Evolutionary conservation across 2,329 filamentous ascomycete genomes (phyloP), one percentile per base, ranked within the genome.

Genomic region (Aspergillus arachidicola): DNA sequence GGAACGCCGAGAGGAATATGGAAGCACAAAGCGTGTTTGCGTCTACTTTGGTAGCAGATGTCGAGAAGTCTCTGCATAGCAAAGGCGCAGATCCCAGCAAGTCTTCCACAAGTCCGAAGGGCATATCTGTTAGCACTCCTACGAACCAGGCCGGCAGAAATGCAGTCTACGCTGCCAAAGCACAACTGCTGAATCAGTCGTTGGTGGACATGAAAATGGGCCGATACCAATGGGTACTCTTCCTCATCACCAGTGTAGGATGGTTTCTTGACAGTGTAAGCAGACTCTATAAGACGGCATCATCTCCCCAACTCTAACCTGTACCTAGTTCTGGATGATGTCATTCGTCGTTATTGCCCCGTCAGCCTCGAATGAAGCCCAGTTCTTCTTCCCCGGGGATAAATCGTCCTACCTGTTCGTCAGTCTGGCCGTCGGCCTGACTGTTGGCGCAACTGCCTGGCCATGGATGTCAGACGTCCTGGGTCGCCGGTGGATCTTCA

Each of bases 261-360:
- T 70, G 69, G 69, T 69, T 71, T 32, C 60, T 70, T 26, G 65
- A 68, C 23, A 70, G 63, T 46, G 69, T 71, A 62, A 53, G 67
- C 64, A 11, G 2, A 58, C 1, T 11, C 6, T n/a, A 41, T 41
- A 7, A 6, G 38, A 19, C 9, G 16, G 3, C 3, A 3, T 41
- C 16, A 1, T 14, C 6, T 19, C 14, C 14, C 30, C 3, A 12
- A 10, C 11, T 1, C 11, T 19, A 19, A 30, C 23, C 28, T 10
- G 11, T 6, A 26, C 32, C 6, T 23, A 70, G 68, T 69, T 71
- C 58, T 71, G 69, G 69, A 38, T 69, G 26, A 63, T 61, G 58
- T 66, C 68, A 3, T 67, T 71, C 45, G 34, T 46, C 9, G 46
- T 69, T 9, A 69, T 71, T 28, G 63, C 56, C 2, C 69, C 69